Base-by-base conservation (phyloP, 2,329 filamentous ascomycete species). In the Fusarium sulawesiense region DNA sequence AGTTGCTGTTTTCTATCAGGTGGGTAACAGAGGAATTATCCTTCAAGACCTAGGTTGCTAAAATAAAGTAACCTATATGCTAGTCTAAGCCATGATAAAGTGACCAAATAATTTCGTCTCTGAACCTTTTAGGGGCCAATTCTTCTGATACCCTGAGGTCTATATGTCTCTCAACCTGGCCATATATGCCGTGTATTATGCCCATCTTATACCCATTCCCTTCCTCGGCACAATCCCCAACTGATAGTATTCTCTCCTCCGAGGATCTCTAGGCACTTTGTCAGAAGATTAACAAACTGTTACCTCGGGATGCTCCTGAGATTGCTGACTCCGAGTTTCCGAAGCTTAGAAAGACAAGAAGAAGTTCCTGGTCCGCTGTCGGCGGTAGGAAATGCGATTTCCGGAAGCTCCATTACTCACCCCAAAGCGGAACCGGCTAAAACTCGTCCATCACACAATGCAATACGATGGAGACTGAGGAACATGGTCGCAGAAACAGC, bases 221-320 rank as follows among this genome's bases (percentile, higher is more conserved):
- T 25, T 20, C 21, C 21, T 20, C 23, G 37, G 20, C 18, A 42
- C 18, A 13, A 27, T 25, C 9, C 8, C 25, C 18, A 13, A 27
- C n/a, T 18, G 23, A 42, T 9, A 41, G 14, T 27, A 21, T 18
- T 53, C 7, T n/a, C 7, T 40, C n/a, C n/a, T 53, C 18, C 6
- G 41, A 44, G 16, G 77, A 0, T 83, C 84, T 4, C 89, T 78
- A 7, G 21, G 4, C 14, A 44, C 9, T 7, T 21, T 51, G 27
- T 16, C 18, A 20, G 27, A 20, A 20, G 27, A 20, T 51, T 18
- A 16, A 20, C 6, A 53, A 53, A 37, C 11, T 37, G 6, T 37
- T 53, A 41, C 23, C 34, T 53, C 34, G 34, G 34, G 58, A 89
- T 86, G 73, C 86, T n/a, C 86, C 80, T 32, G 13, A 41, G 12